phyloP scores from a whole-genome alignment of 805 yeast species.

The Naumovozyma baii region DNA sequence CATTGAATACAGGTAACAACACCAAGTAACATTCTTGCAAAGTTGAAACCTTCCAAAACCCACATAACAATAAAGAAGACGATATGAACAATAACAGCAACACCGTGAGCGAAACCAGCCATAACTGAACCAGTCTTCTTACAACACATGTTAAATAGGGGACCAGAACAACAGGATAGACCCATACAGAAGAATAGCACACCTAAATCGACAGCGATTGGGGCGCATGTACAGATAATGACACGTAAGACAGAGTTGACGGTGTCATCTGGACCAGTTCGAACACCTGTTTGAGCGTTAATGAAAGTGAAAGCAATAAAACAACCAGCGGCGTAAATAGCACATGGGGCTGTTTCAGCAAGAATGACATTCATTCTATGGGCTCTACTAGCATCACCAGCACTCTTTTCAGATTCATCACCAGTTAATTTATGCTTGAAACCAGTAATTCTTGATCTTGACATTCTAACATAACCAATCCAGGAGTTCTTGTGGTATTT shows the following conservation, averaged over 20 bases:
- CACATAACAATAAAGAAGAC: conserved; percentile 90
- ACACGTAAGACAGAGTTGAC: conserved; percentile 69
- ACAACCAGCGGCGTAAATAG: conserved; percentile 67
- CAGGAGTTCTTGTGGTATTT: conserved; percentile 84
- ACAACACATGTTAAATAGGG: conserved; percentile 87
- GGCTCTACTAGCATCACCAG: conserved; percentile 78
- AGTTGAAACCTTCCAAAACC: conserved; percentile 90
- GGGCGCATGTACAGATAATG: conserved; percentile 76
- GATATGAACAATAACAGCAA: conserved; percentile 81
- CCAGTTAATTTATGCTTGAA: conserved; percentile 66
- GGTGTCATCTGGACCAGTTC: conserved; percentile 33
- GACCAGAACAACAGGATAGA: conserved; percentile 95
- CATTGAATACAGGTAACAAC: conserved; percentile 72
- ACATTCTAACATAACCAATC: conserved; percentile 75
- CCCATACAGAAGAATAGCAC: conserved; percentile 65
- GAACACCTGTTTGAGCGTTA: conserved; percentile 81
- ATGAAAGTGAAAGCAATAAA: conserved; percentile 72
- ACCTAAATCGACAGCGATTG: conserved; percentile 86
- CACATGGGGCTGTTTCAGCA: conserved; percentile 64
- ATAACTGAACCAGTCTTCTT: conserved; percentile 90
- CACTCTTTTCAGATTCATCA: conserved; percentile 70
- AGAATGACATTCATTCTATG: conserved; percentile 64
- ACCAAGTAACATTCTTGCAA: conserved; percentile 81
- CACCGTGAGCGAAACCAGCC: conserved; percentile 94
- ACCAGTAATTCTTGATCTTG: conserved; percentile 80